phyloP scores from a whole-genome alignment of 1,284 basidiomycete species.

The Cerrena zonata region DNA sequence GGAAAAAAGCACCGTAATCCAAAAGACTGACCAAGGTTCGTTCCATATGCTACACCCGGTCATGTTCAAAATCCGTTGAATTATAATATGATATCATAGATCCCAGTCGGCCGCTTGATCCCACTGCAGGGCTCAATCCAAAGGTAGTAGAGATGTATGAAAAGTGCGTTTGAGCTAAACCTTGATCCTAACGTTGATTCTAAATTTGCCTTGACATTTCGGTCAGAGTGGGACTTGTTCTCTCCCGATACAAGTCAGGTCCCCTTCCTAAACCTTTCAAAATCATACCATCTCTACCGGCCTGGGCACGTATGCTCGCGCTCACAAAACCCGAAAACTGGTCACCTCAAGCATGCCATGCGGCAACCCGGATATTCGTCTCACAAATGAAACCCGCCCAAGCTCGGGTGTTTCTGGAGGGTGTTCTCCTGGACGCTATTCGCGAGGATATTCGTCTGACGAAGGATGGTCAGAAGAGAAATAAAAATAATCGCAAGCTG shows the following conservation, averaged over 20 bases:
- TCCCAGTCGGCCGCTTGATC: conserved; percentile 65
- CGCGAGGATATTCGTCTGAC: conserved; percentile 73
- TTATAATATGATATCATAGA: conserved; percentile 34
- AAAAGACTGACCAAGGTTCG: conserved; percentile 58
- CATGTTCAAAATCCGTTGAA: neutral
- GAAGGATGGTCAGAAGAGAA: conserved; percentile 36
- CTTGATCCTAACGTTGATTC: neutral
- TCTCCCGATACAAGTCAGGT: conserved; percentile 91
- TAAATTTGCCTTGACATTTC: neutral
- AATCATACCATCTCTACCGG: conserved; percentile 91
- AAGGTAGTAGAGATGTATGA: conserved; percentile 93
- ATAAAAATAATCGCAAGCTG: conserved; percentile 75
- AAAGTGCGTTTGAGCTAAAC: conserved; percentile 55
- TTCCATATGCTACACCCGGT: too few species aligned
- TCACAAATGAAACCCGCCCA: conserved; percentile 95
- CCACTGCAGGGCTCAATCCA: conserved; percentile 90
- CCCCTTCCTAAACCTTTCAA: conserved; percentile 97
- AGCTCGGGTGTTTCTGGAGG: conserved; percentile 89
- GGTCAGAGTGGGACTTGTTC: conserved; percentile 75
- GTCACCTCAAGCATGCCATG: conserved; percentile 92
- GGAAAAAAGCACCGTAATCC: conserved; percentile 45
- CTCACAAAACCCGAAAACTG: conserved; percentile 89
- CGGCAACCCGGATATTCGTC: conserved; percentile 92
- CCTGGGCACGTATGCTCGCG: conserved; percentile 94
- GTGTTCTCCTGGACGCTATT: conserved; percentile 87